Percentiles rank a stretch among this genome's conserved stretches.
phyloP scores from a whole-genome alignment of 176 grass and related monocot species.

The Bonia amplexicaulis region DNA sequence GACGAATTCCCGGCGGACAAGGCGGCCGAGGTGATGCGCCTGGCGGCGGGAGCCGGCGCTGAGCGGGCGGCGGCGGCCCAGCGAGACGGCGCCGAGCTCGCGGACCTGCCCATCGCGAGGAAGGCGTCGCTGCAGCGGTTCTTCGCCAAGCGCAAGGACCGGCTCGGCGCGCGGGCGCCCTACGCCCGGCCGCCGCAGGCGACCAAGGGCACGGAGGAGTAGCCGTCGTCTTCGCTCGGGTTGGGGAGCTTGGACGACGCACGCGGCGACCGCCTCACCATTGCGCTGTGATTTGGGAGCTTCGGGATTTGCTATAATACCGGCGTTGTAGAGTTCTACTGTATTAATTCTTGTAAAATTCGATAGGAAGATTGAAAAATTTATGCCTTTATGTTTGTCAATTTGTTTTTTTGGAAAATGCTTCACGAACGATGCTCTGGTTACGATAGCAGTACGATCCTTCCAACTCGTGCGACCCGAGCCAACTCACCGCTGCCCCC shows the following conservation, averaged over 20 bases:
- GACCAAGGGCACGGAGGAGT: not conserved
- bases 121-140: constrained; percentile 85
- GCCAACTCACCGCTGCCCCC: too few relatives aligned
- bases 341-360: not conserved
- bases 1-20: constrained; percentile 70
- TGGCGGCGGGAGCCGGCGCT: constrained; percentile 19
- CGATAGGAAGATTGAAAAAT: not conserved
- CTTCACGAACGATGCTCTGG: too few relatives aligned
- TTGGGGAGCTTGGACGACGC: not conserved
- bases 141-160: constrained; percentile 90
- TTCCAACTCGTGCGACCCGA: too few relatives aligned
- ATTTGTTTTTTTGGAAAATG: not conserved
- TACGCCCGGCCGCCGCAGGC: constrained; percentile 25
- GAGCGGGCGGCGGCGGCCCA: not conserved
- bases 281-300: constrained; percentile 15
- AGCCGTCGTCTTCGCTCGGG: constrained; percentile 28
- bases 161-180: constrained; percentile 39
- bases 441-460: too few relatives aligned
- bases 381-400: not conserved
- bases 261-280: constrained; percentile 7
- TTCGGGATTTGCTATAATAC: not conserved
- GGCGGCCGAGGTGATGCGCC: constrained; percentile 50
- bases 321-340: not conserved
- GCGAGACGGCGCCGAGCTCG: constrained; percentile 8
- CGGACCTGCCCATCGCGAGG: constrained; percentile 74